Evolutionary conservation across 148 eudicot genomes (phyloP).

Genomic region (Vaccinium myrtillus): DNA sequence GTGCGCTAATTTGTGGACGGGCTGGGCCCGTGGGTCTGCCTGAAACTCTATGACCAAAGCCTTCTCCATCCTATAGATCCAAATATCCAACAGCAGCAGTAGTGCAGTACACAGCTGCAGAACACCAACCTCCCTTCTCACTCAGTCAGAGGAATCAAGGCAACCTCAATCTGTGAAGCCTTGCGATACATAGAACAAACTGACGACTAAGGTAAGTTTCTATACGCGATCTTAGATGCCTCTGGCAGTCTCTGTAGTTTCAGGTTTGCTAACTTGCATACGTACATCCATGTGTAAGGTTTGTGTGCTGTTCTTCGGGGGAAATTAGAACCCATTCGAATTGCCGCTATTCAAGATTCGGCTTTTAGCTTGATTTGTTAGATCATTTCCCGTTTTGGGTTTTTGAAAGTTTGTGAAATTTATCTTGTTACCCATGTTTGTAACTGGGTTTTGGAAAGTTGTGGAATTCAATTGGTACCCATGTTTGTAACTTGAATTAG

Average conservation of each 20-base stretch:
- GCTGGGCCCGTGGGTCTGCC: neutral
- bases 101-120: neutral
- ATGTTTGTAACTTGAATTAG: conserved; percentile 4
- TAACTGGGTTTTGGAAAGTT: neutral
- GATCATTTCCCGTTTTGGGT: neutral
- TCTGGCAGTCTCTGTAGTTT: too few relatives aligned
- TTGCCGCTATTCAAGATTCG: neutral
- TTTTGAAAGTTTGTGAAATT: neutral
- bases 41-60: neutral
- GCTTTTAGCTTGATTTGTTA: neutral
- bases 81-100: neutral
- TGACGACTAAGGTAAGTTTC: neutral
- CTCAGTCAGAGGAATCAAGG: neutral
- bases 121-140: neutral
- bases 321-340: neutral
- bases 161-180: neutral
- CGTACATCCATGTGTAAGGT: neutral
- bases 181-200: neutral
- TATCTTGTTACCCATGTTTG: too few relatives aligned
- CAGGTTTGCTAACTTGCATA: too few relatives aligned
- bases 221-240: too few relatives aligned
- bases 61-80: neutral
- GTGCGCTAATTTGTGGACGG: too few relatives aligned
- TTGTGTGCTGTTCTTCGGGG: conserved; percentile 2
- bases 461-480: neutral